phyloP scores from a whole-genome alignment of 352 stramenopile species.

The Phytophthora lateralis region DNA sequence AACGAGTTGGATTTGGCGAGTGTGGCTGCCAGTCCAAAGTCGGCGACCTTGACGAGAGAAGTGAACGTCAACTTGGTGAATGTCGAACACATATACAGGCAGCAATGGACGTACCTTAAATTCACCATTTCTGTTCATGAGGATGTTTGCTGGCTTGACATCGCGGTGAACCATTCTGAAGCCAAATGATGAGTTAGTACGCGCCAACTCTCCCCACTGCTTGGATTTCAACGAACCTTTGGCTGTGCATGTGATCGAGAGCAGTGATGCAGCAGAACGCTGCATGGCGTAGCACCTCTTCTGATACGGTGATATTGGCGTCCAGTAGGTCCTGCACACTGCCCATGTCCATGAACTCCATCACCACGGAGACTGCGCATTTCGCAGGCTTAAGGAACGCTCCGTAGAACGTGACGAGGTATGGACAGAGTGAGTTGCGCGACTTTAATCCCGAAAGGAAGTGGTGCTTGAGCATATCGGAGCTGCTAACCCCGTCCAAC shows the following conservation, averaged over 20 bases:
- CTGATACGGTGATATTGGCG: slow-evolving; percentile 48
- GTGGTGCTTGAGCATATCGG: slow-evolving; percentile 12
- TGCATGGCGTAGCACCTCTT: slow-evolving; percentile 73
- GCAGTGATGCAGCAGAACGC: slow-evolving; percentile 83
- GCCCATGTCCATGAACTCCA: slow-evolving; percentile 94
- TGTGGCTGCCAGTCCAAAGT: slow-evolving; percentile 82
- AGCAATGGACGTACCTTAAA: slow-evolving; percentile 61
- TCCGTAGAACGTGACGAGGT: slow-evolving; percentile 90
- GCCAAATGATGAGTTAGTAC: background rate
- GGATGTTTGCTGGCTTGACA: slow-evolving; percentile 91
- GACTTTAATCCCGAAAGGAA: slow-evolving; percentile 18
- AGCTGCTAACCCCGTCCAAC: background rate
- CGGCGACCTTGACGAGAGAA: slow-evolving; percentile 50
- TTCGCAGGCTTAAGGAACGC: slow-evolving; percentile 81
- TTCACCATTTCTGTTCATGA: slow-evolving; percentile 84
- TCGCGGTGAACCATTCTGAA: slow-evolving; percentile 64
- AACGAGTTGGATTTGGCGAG: slow-evolving; percentile 79
- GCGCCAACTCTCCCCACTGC: background rate
- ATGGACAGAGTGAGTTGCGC: slow-evolving; percentile 51
- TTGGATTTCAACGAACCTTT: slow-evolving; percentile 42
- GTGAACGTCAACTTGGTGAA: slow-evolving; percentile 5
- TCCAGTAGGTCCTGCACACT: slow-evolving; percentile 83
- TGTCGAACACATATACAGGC: background rate
- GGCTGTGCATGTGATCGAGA: slow-evolving; percentile 85
- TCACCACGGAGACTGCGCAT: slow-evolving; percentile 84